Evolutionary conservation across 169 alveolate genomes (phyloP), one percentile per base, ranked within the genome.

Genomic region (Toxoplasma gondii): DNA sequence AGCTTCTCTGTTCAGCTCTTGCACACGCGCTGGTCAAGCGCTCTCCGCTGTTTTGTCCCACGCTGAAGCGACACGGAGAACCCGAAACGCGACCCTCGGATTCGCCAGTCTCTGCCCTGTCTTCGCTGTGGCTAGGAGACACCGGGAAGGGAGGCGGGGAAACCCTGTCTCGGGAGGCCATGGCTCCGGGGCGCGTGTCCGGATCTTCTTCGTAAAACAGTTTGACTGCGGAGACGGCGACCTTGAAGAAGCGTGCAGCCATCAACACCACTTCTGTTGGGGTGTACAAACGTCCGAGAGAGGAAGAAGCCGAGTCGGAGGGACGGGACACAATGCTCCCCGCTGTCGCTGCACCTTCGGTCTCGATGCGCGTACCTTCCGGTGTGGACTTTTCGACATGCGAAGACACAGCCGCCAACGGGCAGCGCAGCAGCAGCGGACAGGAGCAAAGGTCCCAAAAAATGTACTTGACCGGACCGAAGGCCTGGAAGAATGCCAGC

Each of bases 371-470:
- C 24, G 74, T 64, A 1, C 74, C 29, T 27, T 16, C n/a, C 24
- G 74, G 24, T 16, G 74, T 27, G 1, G 74, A 64, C 29, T 64
- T 64, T 22, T 64, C 74, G 74, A 64, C 7, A 31, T 31, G n/a
- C 31, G 74, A 16, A 64, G 29, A 12, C 31, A 31, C n/a, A 16
- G 74, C 7, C 34, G 74, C 74, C n/a, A 64, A 16, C 74, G 74
- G 74, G 44, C 45, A 9, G 49, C 86, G 86, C 39, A 78, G 86
- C 2, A 78, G 45, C 39, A 78, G 86, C 44, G 86, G 86, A 31
- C 86, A 78, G 86, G 86, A 78, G 39, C 49, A 78, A 1, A 78
- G 86, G 45, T 78, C 86, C 86, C 86, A 78, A n/a, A 78, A 78
- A 31, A 78, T 36, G n/a, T 78, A 78, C 86, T 78, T 78, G 49